Base-by-base conservation (phyloP, 108 stramenopile genomes). In the Epithemia pelagica region DNA sequence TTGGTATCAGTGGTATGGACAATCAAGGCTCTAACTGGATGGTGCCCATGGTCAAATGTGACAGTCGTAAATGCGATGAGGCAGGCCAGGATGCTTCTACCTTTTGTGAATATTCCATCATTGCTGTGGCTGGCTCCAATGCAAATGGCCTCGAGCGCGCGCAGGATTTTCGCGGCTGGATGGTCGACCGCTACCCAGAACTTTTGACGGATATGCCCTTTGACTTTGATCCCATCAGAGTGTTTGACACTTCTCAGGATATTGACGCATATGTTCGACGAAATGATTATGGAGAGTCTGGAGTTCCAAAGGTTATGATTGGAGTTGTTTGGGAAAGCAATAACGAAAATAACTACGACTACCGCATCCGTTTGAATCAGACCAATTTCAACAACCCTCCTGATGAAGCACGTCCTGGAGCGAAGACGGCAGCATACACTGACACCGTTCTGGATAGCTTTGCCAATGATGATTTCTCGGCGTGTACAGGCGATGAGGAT, bases 21-120 rank as follows among this genome's bases (percentile, higher is more conserved):
- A 55, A 33, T 32, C 54, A 62, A 56, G 78, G 64, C 27, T 81
- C 59, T 32, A 76, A 83, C 59, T 81, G 80, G 78, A 85, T 86
- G 26, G 85, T 86, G 51, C 91, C 91, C 46, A 87, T 92, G 69
- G 71, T 92, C 28, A 85, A 76, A 64, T 92, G 91, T 67, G 82
- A 88, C 61, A 68, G 68, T 32, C 67, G 78, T n/a, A 54, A 66
- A 1, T 92, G 91, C 54, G 51, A 65, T 24, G 63, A 74, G 31
- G 65, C 69, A 23, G 86, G 86, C 23, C 70, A 92, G 69, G 81
- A 87, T 69, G 91, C 87, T 24, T 56, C 61, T 23, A 52, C 66
- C 2, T 88, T 68, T 61, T 92, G 91, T 58, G 81, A 81, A 54
- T 88, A 76, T 54, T 62, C 59, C 32, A 72, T 74, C 25, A 62